phyloP scores from a whole-genome alignment of 108 stramenopile genomes.

The Phaeodactylum tricornutum region DNA sequence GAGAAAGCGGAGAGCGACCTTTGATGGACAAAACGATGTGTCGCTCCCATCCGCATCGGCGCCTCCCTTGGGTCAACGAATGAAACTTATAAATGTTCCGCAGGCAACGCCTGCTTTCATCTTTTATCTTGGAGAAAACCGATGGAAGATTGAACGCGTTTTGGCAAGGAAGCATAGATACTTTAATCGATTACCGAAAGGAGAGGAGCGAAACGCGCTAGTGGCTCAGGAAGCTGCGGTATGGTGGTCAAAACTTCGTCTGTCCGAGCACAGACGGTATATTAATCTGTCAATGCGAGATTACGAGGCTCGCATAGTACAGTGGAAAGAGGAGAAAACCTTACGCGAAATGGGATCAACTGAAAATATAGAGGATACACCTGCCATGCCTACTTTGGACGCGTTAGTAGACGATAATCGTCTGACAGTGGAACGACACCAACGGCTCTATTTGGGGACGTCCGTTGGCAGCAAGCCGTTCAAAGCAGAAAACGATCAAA shows the following conservation, averaged over 20 bases:
- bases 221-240: slow-evolving; percentile 67
- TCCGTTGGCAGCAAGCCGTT: slow-evolving; percentile 44
- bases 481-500: slow-evolving; percentile 28
- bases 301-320: slow-evolving; percentile 53
- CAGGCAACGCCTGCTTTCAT: slow-evolving; percentile 34
- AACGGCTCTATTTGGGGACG: slow-evolving; percentile 25
- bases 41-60: not conserved
- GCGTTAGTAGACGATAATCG: slow-evolving; percentile 18
- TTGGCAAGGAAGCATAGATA: slow-evolving; percentile 36
- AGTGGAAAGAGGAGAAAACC: slow-evolving; percentile 80
- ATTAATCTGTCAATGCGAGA: slow-evolving; percentile 59
- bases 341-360: slow-evolving; percentile 48
- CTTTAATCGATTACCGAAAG: slow-evolving; percentile 61
- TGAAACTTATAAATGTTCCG: not conserved
- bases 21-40: not conserved
- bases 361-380: slow-evolving; percentile 7
- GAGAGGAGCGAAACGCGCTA: slow-evolving; percentile 54
- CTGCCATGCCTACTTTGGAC: not conserved
- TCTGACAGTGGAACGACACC: slow-evolving; percentile 20
- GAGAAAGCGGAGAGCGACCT: slow-evolving; percentile 3
- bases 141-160: slow-evolving; percentile 50
- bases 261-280: slow-evolving; percentile 38
- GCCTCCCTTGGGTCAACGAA: not conserved
- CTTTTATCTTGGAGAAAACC: slow-evolving; percentile 51
- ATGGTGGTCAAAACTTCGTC: slow-evolving; percentile 47